Percentiles rank a stretch among this genome's conserved stretches.
Conservation (phyloP, 768 basidiomycete species). For the Kwoniella sp. region DNA sequence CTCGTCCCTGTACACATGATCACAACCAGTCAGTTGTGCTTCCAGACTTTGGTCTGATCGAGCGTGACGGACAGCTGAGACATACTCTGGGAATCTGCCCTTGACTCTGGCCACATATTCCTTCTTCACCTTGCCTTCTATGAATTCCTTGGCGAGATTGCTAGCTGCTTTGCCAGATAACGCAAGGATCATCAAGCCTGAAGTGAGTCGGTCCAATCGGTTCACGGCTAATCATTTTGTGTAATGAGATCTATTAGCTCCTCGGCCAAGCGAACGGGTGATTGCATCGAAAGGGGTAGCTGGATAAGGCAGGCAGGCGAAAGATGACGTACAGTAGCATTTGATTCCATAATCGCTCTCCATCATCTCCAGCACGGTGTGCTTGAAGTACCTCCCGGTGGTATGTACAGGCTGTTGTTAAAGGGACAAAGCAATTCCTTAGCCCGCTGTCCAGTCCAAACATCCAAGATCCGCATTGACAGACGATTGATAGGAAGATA, state of each 20-base stretch:
- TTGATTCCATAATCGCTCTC: slow-evolving; percentile 81
- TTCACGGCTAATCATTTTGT: slow-evolving; percentile 71
- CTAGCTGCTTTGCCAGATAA: slow-evolving; percentile 71
- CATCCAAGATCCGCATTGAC: not conserved
- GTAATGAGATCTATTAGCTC: not conserved
- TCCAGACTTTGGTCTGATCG: not conserved
- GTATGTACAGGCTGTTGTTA: slow-evolving; percentile 78
- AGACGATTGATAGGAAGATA: not conserved
- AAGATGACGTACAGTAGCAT: slow-evolving; percentile 79
- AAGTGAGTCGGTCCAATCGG: slow-evolving; percentile 88
- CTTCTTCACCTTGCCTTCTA: slow-evolving; percentile 78
- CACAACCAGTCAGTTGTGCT: not conserved
- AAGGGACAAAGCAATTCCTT: not conserved
- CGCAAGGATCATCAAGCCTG: slow-evolving; percentile 92
- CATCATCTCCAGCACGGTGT: slow-evolving; percentile 84
- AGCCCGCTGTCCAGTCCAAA: not conserved
- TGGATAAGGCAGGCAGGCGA: too few relatives aligned
- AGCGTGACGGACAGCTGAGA: slow-evolving; percentile 21
- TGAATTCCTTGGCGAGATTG: slow-evolving; percentile 76
- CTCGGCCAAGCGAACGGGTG: not conserved
- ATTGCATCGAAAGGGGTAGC: too few relatives aligned
- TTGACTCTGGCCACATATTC: slow-evolving; percentile 84
- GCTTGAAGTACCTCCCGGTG: slow-evolving; percentile 83
- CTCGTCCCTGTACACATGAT: slow-evolving; percentile 64
- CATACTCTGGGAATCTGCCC: slow-evolving; percentile 83